Evolutionary conservation across 1,139 yeast species (phyloP), one percentile per base, ranked within the genome.

Genomic region (Hansenula sp.): DNA sequence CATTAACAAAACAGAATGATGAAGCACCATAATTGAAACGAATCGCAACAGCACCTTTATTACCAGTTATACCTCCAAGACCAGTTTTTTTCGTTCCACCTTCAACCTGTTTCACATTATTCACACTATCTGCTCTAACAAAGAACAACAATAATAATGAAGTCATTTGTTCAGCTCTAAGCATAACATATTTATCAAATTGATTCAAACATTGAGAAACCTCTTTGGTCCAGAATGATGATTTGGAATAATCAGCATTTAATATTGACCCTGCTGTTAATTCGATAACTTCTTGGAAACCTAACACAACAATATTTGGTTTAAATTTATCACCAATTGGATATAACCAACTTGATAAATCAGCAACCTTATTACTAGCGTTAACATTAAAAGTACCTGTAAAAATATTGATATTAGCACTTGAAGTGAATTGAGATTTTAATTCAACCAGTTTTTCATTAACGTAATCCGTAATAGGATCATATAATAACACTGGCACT

Each of bases 211-310:
- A 83, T 28, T 66, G 68, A 42, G 73, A 73, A 32, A 80, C 73
- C 32, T 75, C 59, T 11, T 65, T 61, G 13, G 84, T 79, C 92
- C 92, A 84, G 47, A 75, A 71, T 2, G 71, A 55, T 2, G 89
- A 79, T 50, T 75, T 76, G 1, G 85, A 64, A 24, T 72, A 69
- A 70, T 95, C 82, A 46, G 86, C 77, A 66, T 82, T 72, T 41
- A 84, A 65, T 17, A 84, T 80, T 0, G 92, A 82, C 4, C 95
- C 88, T 16, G 96, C 95, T 44, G 87, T 89, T 42, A 92, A 66
- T 53, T 90, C 97, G 32, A 92, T 86, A 34, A 92, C 80, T 57
- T 92, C 99, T 60, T 94, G 98, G 46, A 92, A 75, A 0, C 98
- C 98, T 47, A 92, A 69, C 1, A 89, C 87, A 43, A 84, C 81